Base-by-base conservation (phyloP, 169 alveolate genomes). In the Babesia sp. region DNA sequence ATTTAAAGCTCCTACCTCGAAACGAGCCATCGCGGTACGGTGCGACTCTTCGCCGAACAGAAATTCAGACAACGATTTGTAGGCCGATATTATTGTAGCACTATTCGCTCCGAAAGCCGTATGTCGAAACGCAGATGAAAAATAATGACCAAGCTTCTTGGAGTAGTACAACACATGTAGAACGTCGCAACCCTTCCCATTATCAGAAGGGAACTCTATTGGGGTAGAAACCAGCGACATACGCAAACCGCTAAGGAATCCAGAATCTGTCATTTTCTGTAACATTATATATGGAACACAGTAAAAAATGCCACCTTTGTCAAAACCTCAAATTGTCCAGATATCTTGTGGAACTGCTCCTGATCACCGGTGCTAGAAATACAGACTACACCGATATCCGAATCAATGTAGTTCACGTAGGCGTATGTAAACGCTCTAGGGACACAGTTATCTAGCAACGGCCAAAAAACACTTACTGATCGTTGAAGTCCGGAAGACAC, bases 401-500 rank as follows among this genome's bases (percentile, higher is more conserved):
- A 71, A n/a, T 60, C 84, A 22, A 81, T 34, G 57, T 48, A 81
- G 42, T 81, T 71, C 22, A 81, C 67, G 36, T 81, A 81, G 14
- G 79, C 89, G 34, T 81, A 72, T 1, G 85, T 72, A 46, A 81
- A 81, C 22, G 89, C 89, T 64, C 89, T 81, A n/a, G n/a, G 60
- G 22, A 74, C 37, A 71, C 66, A 48, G 6, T 2, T 20, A 51
- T 18, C 26, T 1, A n/a, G 1, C 9, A 6, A 50, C 26, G n/a
- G 41, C 29, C 4, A 3, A 5, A 28, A 3, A 29, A 14, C 9
- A 61, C 89, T 20, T 34, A 81, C 89, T 81, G 84, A 39, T 81
- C 89, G 34, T 81, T 72, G 72, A 72, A 71, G 39, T 64, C 66
- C 22, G 97, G 97, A 45, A 94, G 84, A 59, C 97, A 94, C 42